A percentile compares a stretch with the other conserved stretches of the same genome.
Evolutionary conservation across 495 filamentous ascomycete species (phyloP).

Genomic region (Penicillium atrosanguineum): DNA sequence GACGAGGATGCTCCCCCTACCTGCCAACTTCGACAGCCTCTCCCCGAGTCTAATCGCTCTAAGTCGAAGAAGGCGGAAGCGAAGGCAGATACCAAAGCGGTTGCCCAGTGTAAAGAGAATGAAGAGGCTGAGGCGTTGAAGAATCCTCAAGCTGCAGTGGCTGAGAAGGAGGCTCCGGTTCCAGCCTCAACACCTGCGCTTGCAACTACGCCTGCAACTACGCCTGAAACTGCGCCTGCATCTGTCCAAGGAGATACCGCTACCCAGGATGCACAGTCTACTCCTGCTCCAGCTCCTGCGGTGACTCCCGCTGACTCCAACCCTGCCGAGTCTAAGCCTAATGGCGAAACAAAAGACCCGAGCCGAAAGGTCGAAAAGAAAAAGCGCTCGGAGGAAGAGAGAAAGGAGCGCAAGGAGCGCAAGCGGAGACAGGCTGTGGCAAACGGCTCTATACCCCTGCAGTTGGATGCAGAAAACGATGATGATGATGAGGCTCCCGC

Average conservation of each 20-base stretch:
- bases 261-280: slow-evolving; percentile 2
- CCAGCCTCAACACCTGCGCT: background rate
- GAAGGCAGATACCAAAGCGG: slow-evolving; percentile 53
- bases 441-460: slow-evolving; percentile 77
- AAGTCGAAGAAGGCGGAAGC: slow-evolving; percentile 53
- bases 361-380: slow-evolving; percentile 85
- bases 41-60: slow-evolving; percentile 33
- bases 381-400: slow-evolving; percentile 82
- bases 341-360: slow-evolving; percentile 46
- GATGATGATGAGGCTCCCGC: slow-evolving; percentile 44
- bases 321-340: slow-evolving; percentile 27
- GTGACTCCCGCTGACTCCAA: background rate
- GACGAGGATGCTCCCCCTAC: slow-evolving; percentile 39
- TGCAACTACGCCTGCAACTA: background rate
- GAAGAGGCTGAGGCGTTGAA: slow-evolving; percentile 70
- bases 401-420: slow-evolving; percentile 82
- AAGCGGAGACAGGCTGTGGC: slow-evolving; percentile 75
- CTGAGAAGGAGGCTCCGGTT: slow-evolving; percentile 52
- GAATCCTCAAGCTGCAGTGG: slow-evolving; percentile 50
- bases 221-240: too few relatives aligned
- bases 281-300: background rate
- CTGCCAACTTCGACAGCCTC: slow-evolving; percentile 23
- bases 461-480: slow-evolving; percentile 60
- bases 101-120: slow-evolving; percentile 50
- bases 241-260: background rate